Percentiles rank a stretch among this genome's conserved stretches.
Conservation (phyloP, 2,329 filamentous ascomycete species). For the Diplodia scrobiculata region DNA sequence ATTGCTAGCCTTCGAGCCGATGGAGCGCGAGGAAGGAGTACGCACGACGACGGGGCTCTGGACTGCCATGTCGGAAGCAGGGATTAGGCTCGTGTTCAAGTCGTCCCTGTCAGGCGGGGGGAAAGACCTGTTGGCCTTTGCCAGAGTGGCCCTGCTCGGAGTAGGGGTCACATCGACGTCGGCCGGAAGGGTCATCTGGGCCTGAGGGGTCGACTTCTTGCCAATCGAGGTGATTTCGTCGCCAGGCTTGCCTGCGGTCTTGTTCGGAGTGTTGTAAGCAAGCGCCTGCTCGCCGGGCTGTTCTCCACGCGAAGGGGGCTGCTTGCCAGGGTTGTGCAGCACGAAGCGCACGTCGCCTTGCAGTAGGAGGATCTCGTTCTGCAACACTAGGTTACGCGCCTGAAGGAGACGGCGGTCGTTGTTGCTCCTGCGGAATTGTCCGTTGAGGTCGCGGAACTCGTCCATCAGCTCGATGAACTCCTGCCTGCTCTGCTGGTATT, state of each 20-base stretch:
- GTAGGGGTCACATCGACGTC: constrained; percentile 2
- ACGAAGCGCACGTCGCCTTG: constrained; percentile 1
- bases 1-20: background rate
- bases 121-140: background rate
- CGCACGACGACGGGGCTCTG: background rate
- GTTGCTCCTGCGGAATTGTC: background rate
- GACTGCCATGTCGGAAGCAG: no score
- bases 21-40: background rate
- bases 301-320: background rate
- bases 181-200: background rate
- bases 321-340: background rate
- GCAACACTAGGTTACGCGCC: background rate
- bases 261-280: background rate
- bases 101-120: background rate
- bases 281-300: background rate
- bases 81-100: background rate
- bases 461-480: background rate
- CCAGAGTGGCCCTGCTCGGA: constrained; percentile 1
- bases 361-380: constrained; percentile 6
- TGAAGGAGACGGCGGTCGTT: constrained; percentile 7
- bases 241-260: background rate
- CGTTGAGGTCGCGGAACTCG: background rate
- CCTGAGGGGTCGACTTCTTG: constrained; percentile 1
- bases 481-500: background rate
- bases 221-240: background rate